Percentiles rank a stretch among this genome's conserved stretches.
These are phyloP conservation scores for Botryotinia narcissicola DNA, from an alignment of 2,329 filamentous ascomycete genomes.

Conservation along the genomic window DNA sequence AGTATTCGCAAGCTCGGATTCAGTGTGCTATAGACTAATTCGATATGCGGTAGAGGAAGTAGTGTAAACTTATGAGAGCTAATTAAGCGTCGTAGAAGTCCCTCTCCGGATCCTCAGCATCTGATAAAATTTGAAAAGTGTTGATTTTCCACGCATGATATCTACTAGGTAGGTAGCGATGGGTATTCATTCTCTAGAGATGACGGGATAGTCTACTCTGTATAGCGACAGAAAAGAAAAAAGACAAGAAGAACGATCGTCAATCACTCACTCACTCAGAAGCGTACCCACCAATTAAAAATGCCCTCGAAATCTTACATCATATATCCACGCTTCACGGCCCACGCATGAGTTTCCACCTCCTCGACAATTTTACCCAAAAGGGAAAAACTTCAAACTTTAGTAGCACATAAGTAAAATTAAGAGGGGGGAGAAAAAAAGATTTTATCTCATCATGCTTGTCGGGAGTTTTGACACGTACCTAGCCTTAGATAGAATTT, in stretches of 20 bases:
- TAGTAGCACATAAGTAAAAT: neutral
- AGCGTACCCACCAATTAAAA: neutral
- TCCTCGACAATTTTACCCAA: slow-evolving; percentile 34
- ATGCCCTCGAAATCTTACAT: neutral
- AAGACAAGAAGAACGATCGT: neutral
- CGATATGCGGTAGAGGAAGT: no score
- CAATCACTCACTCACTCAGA: neutral
- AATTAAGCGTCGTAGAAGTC: no score
- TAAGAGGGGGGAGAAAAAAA: neutral
- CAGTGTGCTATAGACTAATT: no score
- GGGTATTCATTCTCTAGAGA: no score
- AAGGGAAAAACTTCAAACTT: slow-evolving; percentile 25
- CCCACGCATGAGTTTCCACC: slow-evolving; percentile 9
- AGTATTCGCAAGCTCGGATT: neutral
- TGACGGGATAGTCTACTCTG: no score
- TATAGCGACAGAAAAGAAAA: no score
- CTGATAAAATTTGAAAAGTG: no score
- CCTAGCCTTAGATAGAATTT: slow-evolving; percentile 4
- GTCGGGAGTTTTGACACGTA: neutral
- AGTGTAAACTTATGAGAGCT: no score
- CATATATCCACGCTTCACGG: no score
- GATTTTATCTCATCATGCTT: slow-evolving; percentile 14
- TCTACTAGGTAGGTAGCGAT: no score
- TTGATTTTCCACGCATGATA: no score
- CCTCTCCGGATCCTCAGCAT: no score